Evolutionary conservation across 352 stramenopile species (phyloP).

Genomic region (Globisporangium radiosum): DNA sequence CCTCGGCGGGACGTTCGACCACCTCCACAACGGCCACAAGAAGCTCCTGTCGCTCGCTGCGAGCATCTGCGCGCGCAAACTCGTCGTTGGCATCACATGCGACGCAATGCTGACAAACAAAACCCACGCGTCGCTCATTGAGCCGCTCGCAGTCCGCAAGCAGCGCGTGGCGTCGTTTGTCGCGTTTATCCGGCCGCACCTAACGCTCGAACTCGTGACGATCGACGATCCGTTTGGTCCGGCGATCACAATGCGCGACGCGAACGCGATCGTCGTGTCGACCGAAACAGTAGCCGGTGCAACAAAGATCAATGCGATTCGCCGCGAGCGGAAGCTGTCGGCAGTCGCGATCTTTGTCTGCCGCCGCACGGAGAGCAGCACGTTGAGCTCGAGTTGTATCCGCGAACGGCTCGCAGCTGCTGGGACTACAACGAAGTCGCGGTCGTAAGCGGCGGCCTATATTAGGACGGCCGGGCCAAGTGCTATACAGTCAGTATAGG

Average conservation of each 20-base stretch:
- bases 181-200: slow-evolving; percentile 48
- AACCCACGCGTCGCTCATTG: slow-evolving; percentile 60
- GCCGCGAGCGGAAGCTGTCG: slow-evolving; percentile 41
- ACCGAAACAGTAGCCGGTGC: slow-evolving; percentile 75
- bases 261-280: slow-evolving; percentile 77
- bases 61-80: slow-evolving; percentile 33
- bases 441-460: no score
- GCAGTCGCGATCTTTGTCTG: slow-evolving; percentile 73
- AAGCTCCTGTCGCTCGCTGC: slow-evolving; percentile 80
- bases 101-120: slow-evolving; percentile 79
- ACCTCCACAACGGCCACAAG: slow-evolving; percentile 89
- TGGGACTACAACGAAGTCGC: not conserved
- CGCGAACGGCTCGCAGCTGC: slow-evolving; percentile 50
- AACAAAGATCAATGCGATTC: slow-evolving; percentile 83
- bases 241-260: slow-evolving; percentile 60
- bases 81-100: slow-evolving; percentile 78
- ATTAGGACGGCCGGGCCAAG: no score
- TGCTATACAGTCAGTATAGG: no score
- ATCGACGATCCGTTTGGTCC: slow-evolving; percentile 86
- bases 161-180: slow-evolving; percentile 55
- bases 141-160: slow-evolving; percentile 52
- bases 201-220: slow-evolving; percentile 61
- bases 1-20: slow-evolving; percentile 86
- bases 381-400: slow-evolving; percentile 81
- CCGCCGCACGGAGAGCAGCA: slow-evolving; percentile 72